Base-by-base conservation (phyloP, 441 rosid genomes). In the Adansonia gregorii region DNA sequence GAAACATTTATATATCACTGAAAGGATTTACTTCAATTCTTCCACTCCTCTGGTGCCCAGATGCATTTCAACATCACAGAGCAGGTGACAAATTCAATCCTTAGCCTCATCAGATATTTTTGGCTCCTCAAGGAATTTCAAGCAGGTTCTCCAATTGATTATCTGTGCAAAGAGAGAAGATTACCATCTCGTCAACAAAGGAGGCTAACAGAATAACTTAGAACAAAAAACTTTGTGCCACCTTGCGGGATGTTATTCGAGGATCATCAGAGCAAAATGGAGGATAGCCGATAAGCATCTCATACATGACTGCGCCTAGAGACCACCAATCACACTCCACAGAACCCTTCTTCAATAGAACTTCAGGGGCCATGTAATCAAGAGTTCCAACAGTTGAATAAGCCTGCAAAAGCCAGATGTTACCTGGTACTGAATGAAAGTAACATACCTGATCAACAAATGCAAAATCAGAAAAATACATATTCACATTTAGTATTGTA, bases 301-400 rank as follows among this genome's bases (percentile, higher is more conserved):
- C 97, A 77, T 90, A 93, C 92, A 93, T 84, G 85, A 94, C 93
- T 80, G 97, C 97, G 22, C 98, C 97, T 66, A 94, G 88, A 72
- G 98, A 94, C 98, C 98, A 94, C 98, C 98, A 94, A 82, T 94
- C 97, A 67, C 98, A 94, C 86, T 93, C 97, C 84, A 92, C 97
- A 83, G 93, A 94, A 64, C 97, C 98, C 88, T 93, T 92, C 89
- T 94, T 94, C 45, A 94, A 83, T 68, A 92, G n/a, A 61, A 92
- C 97, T 89, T 94, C 97, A 69, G 98, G 97, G 61, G 98, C 97
- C 98, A 93, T 93, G 88, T 94, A 94, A 82, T 94, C 97, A 77
- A 93, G 98, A 84, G 98, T 94, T 72, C 98, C 98, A 77, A 94
- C 98, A 2, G 98, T 93, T 75, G 98, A 94, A 86, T 89, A 94